A percentile compares a stretch with the other conserved stretches of the same genome.
Evolutionary conservation across 352 stramenopile genomes (phyloP).

Genomic region (Pythium rhizo-oryzae): DNA sequence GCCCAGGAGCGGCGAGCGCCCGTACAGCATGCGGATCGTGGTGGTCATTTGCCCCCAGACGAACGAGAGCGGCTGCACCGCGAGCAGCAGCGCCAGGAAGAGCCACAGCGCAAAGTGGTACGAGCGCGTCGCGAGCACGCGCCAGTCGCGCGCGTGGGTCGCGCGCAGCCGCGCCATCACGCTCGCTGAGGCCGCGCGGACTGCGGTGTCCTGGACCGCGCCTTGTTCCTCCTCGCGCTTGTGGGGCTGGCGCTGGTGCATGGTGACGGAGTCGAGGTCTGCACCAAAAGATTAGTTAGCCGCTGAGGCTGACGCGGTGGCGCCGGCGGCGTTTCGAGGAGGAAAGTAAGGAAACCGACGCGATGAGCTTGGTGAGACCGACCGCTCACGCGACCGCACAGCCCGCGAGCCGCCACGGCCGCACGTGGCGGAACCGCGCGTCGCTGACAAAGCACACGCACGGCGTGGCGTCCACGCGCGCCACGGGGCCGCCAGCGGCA

Average conservation of each 20-base stretch:
- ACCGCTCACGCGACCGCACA: neutral
- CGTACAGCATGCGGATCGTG: slow-evolving; percentile 16
- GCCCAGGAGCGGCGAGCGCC: slow-evolving; percentile 13
- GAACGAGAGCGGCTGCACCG: slow-evolving; percentile 17
- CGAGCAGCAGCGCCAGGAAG: slow-evolving; percentile 7
- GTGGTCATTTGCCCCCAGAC: slow-evolving; percentile 33
- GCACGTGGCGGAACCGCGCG: neutral
- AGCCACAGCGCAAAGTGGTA: slow-evolving; percentile 25
- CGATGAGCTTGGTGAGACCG: too few species aligned
- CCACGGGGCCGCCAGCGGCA: neutral
- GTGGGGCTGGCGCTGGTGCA: neutral
- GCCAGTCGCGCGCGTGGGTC: neutral
- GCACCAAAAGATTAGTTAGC: too few species aligned
- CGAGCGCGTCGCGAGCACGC: neutral
- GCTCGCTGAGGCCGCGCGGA: too few species aligned
- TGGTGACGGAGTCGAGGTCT: neutral
- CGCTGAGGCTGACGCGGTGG: too few species aligned
- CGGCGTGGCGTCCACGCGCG: neutral
- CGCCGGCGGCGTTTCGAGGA: too few species aligned
- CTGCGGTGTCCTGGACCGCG: too few species aligned
- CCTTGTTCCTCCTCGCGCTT: neutral
- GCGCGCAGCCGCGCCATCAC: too few species aligned
- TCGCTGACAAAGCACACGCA: neutral
- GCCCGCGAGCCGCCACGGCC: neutral
- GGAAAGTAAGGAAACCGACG: too few species aligned